Conservation (phyloP, 2,329 filamentous ascomycete genomes). For the Chaetoscypha palmicola region DNA sequence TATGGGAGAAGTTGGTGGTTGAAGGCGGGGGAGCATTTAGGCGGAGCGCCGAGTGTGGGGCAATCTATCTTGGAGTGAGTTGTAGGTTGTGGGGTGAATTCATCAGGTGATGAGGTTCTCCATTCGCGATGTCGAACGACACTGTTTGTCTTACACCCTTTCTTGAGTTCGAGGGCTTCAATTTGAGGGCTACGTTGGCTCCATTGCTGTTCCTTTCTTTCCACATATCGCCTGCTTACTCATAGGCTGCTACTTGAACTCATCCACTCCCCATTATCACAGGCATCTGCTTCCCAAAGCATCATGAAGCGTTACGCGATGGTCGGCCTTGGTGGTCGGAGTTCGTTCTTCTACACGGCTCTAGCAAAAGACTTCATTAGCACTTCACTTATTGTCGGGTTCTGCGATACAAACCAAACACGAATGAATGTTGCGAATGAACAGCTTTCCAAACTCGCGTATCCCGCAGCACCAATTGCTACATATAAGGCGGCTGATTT, state of each 20-base stretch:
- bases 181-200: too few species aligned
- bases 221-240: neutral
- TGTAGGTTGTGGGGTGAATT: too few species aligned
- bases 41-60: conserved; percentile 9
- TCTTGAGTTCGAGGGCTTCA: too few species aligned
- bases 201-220: too few species aligned
- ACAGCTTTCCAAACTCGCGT: conserved; percentile 36
- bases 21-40: conserved; percentile 2
- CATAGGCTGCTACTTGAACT: too few species aligned
- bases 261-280: too few species aligned
- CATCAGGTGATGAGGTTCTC: conserved; percentile 1
- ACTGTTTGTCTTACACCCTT: too few species aligned
- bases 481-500: conserved; percentile 49
- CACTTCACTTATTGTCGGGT: conserved; percentile 45
- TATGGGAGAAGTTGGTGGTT: neutral
- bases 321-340: conserved; percentile 52
- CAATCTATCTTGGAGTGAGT: neutral
- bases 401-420: conserved; percentile 55
- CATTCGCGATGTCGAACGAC: conserved; percentile 1
- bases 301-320: conserved; percentile 40
- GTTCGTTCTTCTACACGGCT: conserved; percentile 54
- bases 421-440: conserved; percentile 50
- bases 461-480: conserved; percentile 41
- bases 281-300: too few species aligned
- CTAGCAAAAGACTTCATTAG: conserved; percentile 45